phyloP scores from a whole-genome alignment of 1,139 yeast genomes.

The Taphrina deformans region DNA sequence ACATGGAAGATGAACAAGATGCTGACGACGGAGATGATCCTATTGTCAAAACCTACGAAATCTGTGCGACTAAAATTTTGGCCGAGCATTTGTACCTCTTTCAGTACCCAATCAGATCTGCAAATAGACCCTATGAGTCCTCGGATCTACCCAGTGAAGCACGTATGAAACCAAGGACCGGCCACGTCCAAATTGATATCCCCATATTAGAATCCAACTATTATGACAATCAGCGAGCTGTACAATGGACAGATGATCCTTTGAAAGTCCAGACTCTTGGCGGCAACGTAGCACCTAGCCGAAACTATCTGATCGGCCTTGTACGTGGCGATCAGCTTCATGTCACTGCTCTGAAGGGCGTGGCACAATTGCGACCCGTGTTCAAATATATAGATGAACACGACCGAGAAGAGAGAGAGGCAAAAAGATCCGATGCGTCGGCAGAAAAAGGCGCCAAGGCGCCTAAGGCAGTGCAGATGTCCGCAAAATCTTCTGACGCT shows the following conservation, averaged over 20 bases:
- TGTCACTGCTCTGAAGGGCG: constrained; percentile 63
- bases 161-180: constrained; percentile 62
- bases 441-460: constrained; percentile 35
- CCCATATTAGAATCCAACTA: constrained; percentile 63
- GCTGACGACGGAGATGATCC: constrained; percentile 57
- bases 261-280: constrained; percentile 19
- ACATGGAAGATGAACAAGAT: neutral
- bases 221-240: constrained; percentile 45
- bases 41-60: constrained; percentile 71
- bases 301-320: constrained; percentile 10
- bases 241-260: constrained; percentile 20
- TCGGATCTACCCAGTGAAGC: constrained; percentile 51
- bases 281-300: constrained; percentile 3
- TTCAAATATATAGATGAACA: constrained; percentile 65
- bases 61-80: constrained; percentile 50
- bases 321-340: constrained; percentile 52
- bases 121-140: constrained; percentile 51
- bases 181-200: constrained; percentile 65
- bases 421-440: constrained; percentile 36
- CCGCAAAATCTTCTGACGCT: constrained; percentile 37
- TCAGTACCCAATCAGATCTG: constrained; percentile 76
- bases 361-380: constrained; percentile 77
- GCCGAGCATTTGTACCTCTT: constrained; percentile 50
- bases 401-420: constrained; percentile 16
- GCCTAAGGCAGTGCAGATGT: constrained; percentile 15